Conservation (phyloP, 1,284 basidiomycete species). For the Paramarasmius palmivorus region DNA sequence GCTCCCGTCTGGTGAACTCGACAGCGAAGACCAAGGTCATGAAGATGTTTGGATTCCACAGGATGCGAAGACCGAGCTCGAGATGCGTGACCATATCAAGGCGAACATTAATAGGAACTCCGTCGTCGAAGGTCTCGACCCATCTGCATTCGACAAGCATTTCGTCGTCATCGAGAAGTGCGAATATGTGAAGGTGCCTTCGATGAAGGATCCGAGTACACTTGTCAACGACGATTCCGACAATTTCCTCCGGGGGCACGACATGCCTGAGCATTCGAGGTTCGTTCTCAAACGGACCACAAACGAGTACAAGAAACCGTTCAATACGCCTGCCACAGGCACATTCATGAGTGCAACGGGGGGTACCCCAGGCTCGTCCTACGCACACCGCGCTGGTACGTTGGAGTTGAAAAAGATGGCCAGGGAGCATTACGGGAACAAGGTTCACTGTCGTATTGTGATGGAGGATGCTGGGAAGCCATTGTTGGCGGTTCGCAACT, state of each 20-base stretch:
- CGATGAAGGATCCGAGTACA: no score
- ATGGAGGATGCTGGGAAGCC: slow-evolving; percentile 1
- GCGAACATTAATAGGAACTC: not conserved
- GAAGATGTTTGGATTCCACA: not conserved
- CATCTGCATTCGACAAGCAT: no score
- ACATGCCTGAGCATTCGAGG: no score
- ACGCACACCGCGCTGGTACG: not conserved
- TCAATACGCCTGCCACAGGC: no score
- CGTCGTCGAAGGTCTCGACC: no score
- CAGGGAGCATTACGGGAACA: not conserved
- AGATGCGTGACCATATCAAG: not conserved
- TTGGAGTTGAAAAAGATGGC: not conserved
- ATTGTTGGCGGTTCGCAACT: not conserved
- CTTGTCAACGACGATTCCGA: no score
- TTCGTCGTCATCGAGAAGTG: no score
- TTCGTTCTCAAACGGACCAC: no score
- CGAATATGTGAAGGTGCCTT: no score
- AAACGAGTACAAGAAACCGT: no score
- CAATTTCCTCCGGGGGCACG: no score
- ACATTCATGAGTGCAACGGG: no score
- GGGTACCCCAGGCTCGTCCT: not conserved
- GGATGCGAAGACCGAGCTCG: not conserved
- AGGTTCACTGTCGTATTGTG: not conserved
- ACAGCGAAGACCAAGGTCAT: not conserved
- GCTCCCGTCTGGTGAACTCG: not conserved